Base-by-base conservation (phyloP, 2,329 filamentous ascomycete genomes). In the Fusarium sp. region DNA sequence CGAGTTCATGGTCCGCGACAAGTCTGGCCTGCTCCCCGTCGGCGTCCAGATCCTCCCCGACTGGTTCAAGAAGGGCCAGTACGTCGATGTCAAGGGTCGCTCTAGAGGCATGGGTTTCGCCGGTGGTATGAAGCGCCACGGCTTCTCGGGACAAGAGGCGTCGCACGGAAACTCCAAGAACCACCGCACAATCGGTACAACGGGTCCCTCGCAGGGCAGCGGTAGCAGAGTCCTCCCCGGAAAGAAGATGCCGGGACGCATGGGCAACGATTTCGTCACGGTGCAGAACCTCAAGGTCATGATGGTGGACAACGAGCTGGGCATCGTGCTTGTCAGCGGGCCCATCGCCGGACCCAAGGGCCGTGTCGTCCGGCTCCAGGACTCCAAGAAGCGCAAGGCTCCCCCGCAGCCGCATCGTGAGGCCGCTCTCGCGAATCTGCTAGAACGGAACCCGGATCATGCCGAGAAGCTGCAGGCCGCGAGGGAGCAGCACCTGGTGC, bases 121-220 rank as follows among this genome's bases (percentile, higher is more conserved):
- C 9, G 96, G 96, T 86, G 96, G 93, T 72, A 99, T 99, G 96
- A 99, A 99, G 89, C 87, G 92, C 73, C 92, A 95, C 83, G 93
- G 93, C 33, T 98, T 96, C 81, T 80, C 84, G 29, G 96, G 96
- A 75, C 96, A 99, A 83, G 91, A 90, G 73, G 92, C 93, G 62
- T 94, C 90, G 74, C 96, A 99, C 87, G 96, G 96, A 86, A 95
- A 96, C 82, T 97, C 94, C 77, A 89, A 93, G 83, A 93, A 93
- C 77, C 96, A 99, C 85, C 88, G 96, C 77, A 92, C 92, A 27
- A 92, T 97, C 83, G 96, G 96, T 85, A 95, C 93, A 33, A 87
- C 91, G 7, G 96, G 96, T 79, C 93, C 91, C 65, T 92, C 91
- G 73, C 96, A 99, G 81, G 96, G 96, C 70, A 90, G 91, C 78